Base-by-base conservation (phyloP, 495 filamentous ascomycete species). In the Neurospora sp. region DNA sequence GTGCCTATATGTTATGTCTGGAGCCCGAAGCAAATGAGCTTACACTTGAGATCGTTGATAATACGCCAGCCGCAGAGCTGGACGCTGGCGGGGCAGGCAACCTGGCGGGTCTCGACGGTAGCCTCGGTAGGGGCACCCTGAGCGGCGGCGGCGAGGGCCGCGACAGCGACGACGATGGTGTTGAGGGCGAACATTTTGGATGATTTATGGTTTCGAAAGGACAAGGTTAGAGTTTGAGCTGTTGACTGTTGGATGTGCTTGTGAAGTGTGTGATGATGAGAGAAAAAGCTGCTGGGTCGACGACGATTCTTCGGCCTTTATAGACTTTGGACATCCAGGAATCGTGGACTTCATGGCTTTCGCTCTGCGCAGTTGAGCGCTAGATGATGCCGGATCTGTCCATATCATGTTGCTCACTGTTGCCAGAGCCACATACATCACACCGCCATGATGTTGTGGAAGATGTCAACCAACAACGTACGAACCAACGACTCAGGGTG, bases 61-160 rank as follows among this genome's bases (percentile, higher is more conserved):
- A 72, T 69, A 42, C 20, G 39, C 71, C 42, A 72, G 46, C 71
- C 71, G 48, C 71, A 72, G 4, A 44, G 27, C 48, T 69, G 31
- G 37, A 69, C 48, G n/a, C 39, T 37, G 46, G 27, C 9, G 1
- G 54, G 38, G 46, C 46, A 39, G 10, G 71, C 48, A 0, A 66
- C n/a, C n/a, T 72, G 27, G 48, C 71, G 71, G 8, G 71, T 14
- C 16, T 27, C 38, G 46, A 72, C 16, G 46, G 35, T 27, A n/a
- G 35, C 18, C 1, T 72, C 71, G 20, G 62, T 37, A 42, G 71
- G 46, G 5, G 48, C 48, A 31, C 23, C 71, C 11, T 62, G n/a
- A 42, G 12, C 48, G 54, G 54, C 18, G 35, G 35, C 37, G 20
- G 46, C 71, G 16, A 72, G 39, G 46, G 71, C 71, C n/a, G 46